A percentile compares a stretch with the other conserved stretches of the same genome.
phyloP scores from a whole-genome alignment of 495 filamentous ascomycete species.

The Tuber microsphaerosporum region DNA sequence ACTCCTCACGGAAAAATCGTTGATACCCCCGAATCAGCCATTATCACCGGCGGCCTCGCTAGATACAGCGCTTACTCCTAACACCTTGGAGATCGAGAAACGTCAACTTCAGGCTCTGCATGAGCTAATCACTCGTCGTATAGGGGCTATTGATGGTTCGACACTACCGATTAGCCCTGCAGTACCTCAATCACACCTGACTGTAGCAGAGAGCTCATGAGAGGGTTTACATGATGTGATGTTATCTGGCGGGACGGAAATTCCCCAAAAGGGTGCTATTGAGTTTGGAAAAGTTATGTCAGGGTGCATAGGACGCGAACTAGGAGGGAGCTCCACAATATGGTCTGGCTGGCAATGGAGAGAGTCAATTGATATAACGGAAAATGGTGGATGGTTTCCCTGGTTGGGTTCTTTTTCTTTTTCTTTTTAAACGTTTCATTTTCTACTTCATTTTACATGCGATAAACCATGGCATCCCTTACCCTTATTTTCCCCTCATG shows the following conservation, averaged over 20 bases:
- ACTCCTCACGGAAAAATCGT: constrained; percentile 24
- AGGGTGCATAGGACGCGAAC: neutral
- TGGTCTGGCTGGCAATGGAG: neutral
- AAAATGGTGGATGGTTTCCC: neutral
- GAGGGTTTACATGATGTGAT: neutral
- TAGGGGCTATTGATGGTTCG: neutral
- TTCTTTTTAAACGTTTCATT: neutral
- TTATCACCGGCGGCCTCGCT: constrained; percentile 29
- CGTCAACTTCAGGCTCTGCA: constrained; percentile 25
- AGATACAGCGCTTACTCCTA: constrained; percentile 18
- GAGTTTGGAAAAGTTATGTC: neutral
- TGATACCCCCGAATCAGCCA: constrained; percentile 22
- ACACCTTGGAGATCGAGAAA: constrained; percentile 20
- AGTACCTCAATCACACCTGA: neutral
- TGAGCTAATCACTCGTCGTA: constrained; percentile 17
- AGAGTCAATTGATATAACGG: neutral
- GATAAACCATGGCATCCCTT: constrained; percentile 1
- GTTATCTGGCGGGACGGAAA: neutral
- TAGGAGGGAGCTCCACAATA: neutral
- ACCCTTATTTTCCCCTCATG: constrained; percentile 1
- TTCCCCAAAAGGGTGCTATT: neutral
- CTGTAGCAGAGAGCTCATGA: constrained; percentile 2
- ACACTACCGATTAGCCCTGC: neutral
- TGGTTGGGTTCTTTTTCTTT: neutral
- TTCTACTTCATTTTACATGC: constrained; percentile 3